Percentiles rank a stretch among this genome's conserved stretches.
phyloP scores from a whole-genome alignment of 2,329 filamentous ascomycete species.

The Beauveria scarabaeidicola region DNA sequence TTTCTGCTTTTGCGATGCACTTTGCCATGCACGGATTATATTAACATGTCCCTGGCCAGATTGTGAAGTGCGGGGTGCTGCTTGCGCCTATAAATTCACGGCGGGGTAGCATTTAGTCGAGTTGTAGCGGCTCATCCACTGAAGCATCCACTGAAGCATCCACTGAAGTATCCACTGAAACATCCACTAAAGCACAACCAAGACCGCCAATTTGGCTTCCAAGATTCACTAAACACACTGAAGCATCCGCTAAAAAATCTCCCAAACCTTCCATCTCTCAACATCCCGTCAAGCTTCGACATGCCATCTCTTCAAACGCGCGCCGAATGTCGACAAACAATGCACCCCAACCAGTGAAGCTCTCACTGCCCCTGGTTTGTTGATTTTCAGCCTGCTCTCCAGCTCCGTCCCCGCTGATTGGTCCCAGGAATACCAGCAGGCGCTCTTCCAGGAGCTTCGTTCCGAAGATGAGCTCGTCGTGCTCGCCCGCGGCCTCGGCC shows the following conservation, averaged over 20 bases:
- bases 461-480: slow-evolving; percentile 90
- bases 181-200: not conserved
- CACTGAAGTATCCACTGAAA: not conserved
- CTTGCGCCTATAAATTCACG: not conserved
- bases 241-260: not conserved
- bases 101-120: not conserved
- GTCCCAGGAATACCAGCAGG: slow-evolving; percentile 80
- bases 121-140: not conserved
- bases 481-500: slow-evolving; percentile 81
- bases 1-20: too few species aligned
- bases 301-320: slow-evolving; percentile 7
- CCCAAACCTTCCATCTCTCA: not conserved
- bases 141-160: not conserved
- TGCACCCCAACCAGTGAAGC: slow-evolving; percentile 63
- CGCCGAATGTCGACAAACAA: slow-evolving; percentile 44
- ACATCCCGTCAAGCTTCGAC: not conserved
- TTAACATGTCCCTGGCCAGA: not conserved
- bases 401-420: slow-evolving; percentile 12
- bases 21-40: too few species aligned
- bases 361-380: slow-evolving; percentile 56
- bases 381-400: not conserved
- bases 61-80: slow-evolving; percentile 1
- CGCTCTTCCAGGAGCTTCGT: slow-evolving; percentile 83
- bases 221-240: not conserved
- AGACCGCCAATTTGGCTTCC: not conserved